Conservation (phyloP, 345 rosid species). For the Corymbia maculata region DNA sequence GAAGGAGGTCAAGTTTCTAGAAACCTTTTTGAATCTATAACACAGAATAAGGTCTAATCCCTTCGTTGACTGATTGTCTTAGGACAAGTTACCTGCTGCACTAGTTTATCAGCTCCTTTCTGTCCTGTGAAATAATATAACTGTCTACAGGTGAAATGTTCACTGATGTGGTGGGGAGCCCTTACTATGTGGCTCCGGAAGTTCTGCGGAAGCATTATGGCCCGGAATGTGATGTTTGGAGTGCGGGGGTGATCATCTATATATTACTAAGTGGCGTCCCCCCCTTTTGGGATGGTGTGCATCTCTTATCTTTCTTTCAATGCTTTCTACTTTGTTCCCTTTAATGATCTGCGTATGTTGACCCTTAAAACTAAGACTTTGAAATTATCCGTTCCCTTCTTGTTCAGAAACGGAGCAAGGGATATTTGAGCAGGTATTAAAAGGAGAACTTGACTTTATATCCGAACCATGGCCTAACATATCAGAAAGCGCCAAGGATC, state of each 20-base stretch:
- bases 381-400: not conserved
- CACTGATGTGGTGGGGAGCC: conserved; percentile 91
- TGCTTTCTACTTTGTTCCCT: conserved; percentile 1
- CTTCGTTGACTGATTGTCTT: not conserved
- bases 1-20: not conserved
- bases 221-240: conserved; percentile 93
- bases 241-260: conserved; percentile 93
- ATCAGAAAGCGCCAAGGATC: conserved; percentile 83
- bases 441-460: conserved; percentile 77
- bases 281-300: conserved; percentile 96
- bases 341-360: not conserved
- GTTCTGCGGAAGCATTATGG: conserved; percentile 82
- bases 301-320: not conserved
- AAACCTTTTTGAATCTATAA: not conserved
- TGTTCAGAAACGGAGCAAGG: conserved; percentile 91
- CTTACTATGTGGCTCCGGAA: conserved; percentile 98
- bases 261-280: conserved; percentile 89
- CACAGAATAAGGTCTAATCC: not conserved
- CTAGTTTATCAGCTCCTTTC: not conserved
- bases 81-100: not conserved
- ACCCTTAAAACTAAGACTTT: not conserved
- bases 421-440: conserved; percentile 90
- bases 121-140: not conserved
- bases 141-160: conserved; percentile 60
- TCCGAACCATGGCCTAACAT: conserved; percentile 98